These are phyloP conservation scores for Saturnispora ahearnii DNA, from an alignment of 805 yeast genomes.

Conservation along the genomic window DNA sequence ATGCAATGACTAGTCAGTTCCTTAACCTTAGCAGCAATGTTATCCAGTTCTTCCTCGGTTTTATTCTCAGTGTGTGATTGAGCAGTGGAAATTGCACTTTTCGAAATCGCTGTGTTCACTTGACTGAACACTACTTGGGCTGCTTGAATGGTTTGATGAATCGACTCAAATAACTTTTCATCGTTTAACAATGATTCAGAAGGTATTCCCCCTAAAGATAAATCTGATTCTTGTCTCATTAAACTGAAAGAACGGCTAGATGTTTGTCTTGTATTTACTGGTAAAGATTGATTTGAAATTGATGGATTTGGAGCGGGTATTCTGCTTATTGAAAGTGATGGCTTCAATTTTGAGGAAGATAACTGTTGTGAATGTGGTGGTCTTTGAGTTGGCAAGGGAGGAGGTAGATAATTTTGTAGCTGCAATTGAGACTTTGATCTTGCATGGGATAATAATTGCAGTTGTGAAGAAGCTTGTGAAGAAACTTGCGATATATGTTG, in stretches of 20 bases:
- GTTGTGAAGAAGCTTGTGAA: not conserved
- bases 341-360: slow-evolving; percentile 5
- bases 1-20: slow-evolving; percentile 74
- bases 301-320: slow-evolving; percentile 12
- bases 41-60: slow-evolving; percentile 11
- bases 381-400: slow-evolving; percentile 8
- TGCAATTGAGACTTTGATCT: not conserved
- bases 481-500: not conserved
- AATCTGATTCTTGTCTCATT: slow-evolving; percentile 25
- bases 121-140: slow-evolving; percentile 76
- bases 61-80: slow-evolving; percentile 16
- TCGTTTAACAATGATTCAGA: slow-evolving; percentile 18
- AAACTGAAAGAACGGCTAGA: slow-evolving; percentile 15
- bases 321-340: slow-evolving; percentile 2
- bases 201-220: slow-evolving; percentile 10
- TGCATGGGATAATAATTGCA: not conserved
- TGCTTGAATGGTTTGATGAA: slow-evolving; percentile 29
- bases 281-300: slow-evolving; percentile 2
- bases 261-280: slow-evolving; percentile 15
- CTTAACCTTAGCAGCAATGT: slow-evolving; percentile 54
- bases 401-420: slow-evolving; percentile 6
- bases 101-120: slow-evolving; percentile 56
- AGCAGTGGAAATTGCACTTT: slow-evolving; percentile 50
- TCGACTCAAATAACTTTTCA: slow-evolving; percentile 23
- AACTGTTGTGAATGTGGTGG: slow-evolving; percentile 6